phyloP scores from a whole-genome alignment of 495 filamentous ascomycete genomes.

The Jackrogersella multiformis region DNA sequence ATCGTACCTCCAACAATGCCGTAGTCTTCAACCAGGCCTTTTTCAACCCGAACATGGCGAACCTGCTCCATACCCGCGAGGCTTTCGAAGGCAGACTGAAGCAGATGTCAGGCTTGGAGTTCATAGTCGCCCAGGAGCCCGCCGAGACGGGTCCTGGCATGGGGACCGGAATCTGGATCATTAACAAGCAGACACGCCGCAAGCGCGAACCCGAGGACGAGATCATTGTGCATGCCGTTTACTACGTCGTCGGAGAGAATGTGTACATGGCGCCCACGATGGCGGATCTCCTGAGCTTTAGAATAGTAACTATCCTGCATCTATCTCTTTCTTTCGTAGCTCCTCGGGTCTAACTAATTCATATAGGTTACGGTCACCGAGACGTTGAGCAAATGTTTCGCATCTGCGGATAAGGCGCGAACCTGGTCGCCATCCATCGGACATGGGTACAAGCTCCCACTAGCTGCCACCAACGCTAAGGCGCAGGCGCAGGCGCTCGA shows the following conservation, averaged over 20 bases:
- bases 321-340: neutral
- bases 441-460: slow-evolving; percentile 68
- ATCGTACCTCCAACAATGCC: slow-evolving; percentile 87
- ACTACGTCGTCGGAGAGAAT: slow-evolving; percentile 84
- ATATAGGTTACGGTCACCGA: slow-evolving; percentile 64
- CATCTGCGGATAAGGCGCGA: slow-evolving; percentile 63
- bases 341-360: slow-evolving; percentile 7
- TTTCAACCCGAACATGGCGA: slow-evolving; percentile 69
- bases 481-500: slow-evolving; percentile 45
- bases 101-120: slow-evolving; percentile 84
- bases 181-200: slow-evolving; percentile 84
- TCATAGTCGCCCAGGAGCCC: slow-evolving; percentile 79
- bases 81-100: slow-evolving; percentile 79
- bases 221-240: slow-evolving; percentile 76
- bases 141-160: slow-evolving; percentile 69
- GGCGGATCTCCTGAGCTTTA: slow-evolving; percentile 75
- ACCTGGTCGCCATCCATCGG: slow-evolving; percentile 78
- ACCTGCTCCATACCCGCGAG: slow-evolving; percentile 71
- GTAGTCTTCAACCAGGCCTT: slow-evolving; percentile 77
- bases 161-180: slow-evolving; percentile 84
- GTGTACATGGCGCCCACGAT: slow-evolving; percentile 91
- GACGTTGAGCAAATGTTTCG: slow-evolving; percentile 73
- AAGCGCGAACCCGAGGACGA: slow-evolving; percentile 70
- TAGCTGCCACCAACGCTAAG: slow-evolving; percentile 48
- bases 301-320: slow-evolving; percentile 69